Conservation (phyloP, 129 eudicot genomes). For the Logfia minima region DNA sequence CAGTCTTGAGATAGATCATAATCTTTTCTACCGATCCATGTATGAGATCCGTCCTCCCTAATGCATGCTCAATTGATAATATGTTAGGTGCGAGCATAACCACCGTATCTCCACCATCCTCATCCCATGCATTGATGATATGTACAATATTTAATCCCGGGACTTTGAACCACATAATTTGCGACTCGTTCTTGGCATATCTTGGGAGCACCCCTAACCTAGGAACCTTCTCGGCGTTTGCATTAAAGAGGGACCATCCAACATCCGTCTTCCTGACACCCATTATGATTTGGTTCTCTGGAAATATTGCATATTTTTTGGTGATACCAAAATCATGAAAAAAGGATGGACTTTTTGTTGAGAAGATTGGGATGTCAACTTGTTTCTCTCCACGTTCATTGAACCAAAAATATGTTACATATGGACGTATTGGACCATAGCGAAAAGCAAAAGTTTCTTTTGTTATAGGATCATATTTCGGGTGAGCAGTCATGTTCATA, state of each 20-base stretch:
- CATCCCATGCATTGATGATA: constrained; percentile 46
- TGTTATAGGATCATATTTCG: constrained; percentile 19
- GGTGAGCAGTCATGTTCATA: constrained; percentile 35
- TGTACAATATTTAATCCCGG: constrained; percentile 43
- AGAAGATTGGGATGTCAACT: constrained; percentile 23
- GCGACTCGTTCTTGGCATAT: constrained; percentile 42
- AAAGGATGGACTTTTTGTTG: constrained; percentile 33
- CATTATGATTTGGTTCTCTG: constrained; percentile 40
- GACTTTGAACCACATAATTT: constrained; percentile 44
- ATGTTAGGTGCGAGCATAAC: constrained; percentile 47
- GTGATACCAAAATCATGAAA: constrained; percentile 45
- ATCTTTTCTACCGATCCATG: constrained; percentile 43
- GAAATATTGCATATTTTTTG: constrained; percentile 34
- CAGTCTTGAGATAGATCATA: constrained; percentile 27
- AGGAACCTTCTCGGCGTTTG: constrained; percentile 9
- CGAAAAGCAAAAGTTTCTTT: constrained; percentile 33
- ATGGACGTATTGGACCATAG: constrained; percentile 25
- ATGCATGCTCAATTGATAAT: constrained; percentile 37
- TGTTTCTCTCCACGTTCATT: constrained; percentile 19
- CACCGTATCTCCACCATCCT: constrained; percentile 28
- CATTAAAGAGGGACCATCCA: constrained; percentile 24
- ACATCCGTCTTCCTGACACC: constrained; percentile 24
- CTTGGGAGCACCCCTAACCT: constrained; percentile 38
- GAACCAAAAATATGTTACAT: constrained; percentile 15
- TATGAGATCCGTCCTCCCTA: constrained; percentile 31